phyloP scores from a whole-genome alignment of 2,329 filamentous ascomycete species.

The Fragosphaeria purpurea region DNA sequence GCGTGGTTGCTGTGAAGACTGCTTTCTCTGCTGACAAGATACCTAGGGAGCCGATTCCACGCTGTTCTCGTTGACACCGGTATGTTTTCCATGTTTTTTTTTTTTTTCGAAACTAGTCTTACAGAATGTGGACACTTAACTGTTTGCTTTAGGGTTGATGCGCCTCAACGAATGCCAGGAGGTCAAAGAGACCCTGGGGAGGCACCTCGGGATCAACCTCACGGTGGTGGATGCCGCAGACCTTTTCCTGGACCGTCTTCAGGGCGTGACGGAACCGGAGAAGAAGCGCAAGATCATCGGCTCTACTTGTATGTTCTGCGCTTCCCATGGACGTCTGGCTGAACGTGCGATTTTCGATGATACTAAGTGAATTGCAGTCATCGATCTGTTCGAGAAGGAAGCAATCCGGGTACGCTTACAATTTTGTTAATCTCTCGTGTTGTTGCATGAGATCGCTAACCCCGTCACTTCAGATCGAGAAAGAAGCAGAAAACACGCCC shows the following conservation, averaged over 20 bases:
- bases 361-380: slow-evolving; percentile 17
- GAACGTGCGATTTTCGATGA: not conserved
- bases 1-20: too few relatives aligned
- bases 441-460: slow-evolving; percentile 11
- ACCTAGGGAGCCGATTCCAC: slow-evolving; percentile 56
- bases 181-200: slow-evolving; percentile 68
- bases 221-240: slow-evolving; percentile 75
- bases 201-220: slow-evolving; percentile 81
- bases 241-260: slow-evolving; percentile 65
- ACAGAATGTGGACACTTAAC: too few relatives aligned
- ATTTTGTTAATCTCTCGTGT: not conserved
- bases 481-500: slow-evolving; percentile 54
- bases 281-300: slow-evolving; percentile 70
- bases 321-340: too few relatives aligned
- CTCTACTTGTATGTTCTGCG: slow-evolving; percentile 33
- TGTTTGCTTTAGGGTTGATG: slow-evolving; percentile 40
- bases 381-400: slow-evolving; percentile 67
- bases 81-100: slow-evolving; percentile 11
- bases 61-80: slow-evolving; percentile 70
- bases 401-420: slow-evolving; percentile 31
- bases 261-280: slow-evolving; percentile 70
- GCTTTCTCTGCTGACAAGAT: not conserved
- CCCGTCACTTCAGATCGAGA: slow-evolving; percentile 44
- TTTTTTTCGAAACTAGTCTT: slow-evolving; percentile 3
- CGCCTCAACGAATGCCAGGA: slow-evolving; percentile 73